Evolutionary conservation across 2,329 filamentous ascomycete species (phyloP).

Genomic region (Xylaria sp.): DNA sequence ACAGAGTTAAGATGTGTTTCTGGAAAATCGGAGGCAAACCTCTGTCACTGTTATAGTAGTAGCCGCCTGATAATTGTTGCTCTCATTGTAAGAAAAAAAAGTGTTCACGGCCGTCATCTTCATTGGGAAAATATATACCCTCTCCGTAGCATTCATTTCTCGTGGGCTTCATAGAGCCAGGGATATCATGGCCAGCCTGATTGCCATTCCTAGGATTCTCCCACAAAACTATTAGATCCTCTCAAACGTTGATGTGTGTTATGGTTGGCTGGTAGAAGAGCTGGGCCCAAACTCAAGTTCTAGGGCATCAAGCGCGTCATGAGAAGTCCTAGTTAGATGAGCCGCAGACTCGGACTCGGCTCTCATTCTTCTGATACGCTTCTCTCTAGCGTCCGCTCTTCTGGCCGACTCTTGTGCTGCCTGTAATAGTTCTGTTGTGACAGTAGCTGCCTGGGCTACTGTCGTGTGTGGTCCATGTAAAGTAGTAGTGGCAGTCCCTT

Average conservation of each 20-base stretch:
- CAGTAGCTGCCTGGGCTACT: constrained; percentile 6
- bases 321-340: neutral
- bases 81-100: constrained; percentile 6
- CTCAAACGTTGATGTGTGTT: neutral
- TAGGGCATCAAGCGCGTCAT: neutral
- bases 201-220: neutral
- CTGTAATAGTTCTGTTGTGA: constrained; percentile 25
- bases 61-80: constrained; percentile 13
- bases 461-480: constrained; percentile 3
- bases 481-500: neutral
- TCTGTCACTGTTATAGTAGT: constrained; percentile 22
- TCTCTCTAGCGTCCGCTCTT: constrained; percentile 36
- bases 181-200: neutral
- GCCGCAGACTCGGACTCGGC: constrained; percentile 34
- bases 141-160: neutral
- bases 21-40: constrained; percentile 17
- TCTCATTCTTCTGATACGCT: constrained; percentile 27
- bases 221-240: neutral
- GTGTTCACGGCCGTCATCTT: neutral
- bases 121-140: constrained; percentile 5
- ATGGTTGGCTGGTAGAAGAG: constrained; percentile 25
- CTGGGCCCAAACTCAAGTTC: constrained; percentile 32
- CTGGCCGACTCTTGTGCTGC: constrained; percentile 38
- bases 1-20: neutral
- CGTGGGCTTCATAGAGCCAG: neutral